phyloP scores from a whole-genome alignment of 805 yeast genomes.

The Blastobotrys parvus region DNA sequence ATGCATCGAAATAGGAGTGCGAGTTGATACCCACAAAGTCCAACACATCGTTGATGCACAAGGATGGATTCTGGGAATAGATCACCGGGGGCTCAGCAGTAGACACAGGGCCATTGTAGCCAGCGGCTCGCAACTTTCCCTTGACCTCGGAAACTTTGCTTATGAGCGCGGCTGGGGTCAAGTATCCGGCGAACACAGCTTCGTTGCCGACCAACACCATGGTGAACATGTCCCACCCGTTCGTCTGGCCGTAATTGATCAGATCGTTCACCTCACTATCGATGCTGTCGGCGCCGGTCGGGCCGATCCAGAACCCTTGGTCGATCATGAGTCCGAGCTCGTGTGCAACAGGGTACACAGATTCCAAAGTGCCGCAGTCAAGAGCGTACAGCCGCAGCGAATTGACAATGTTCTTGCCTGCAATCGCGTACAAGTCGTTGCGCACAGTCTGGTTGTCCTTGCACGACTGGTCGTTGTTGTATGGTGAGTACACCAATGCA shows the following conservation, averaged over 20 bases:
- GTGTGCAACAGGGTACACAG: slow-evolving; percentile 54
- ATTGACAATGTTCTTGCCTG: slow-evolving; percentile 48
- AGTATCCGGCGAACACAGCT: slow-evolving; percentile 59
- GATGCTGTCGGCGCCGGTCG: slow-evolving; percentile 59
- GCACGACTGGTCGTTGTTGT: slow-evolving; percentile 58
- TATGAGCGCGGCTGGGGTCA: slow-evolving; percentile 53
- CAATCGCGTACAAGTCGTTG: slow-evolving; percentile 51
- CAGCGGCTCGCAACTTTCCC: slow-evolving; percentile 49
- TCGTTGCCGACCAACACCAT: slow-evolving; percentile 83
- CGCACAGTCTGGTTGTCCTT: slow-evolving; percentile 47
- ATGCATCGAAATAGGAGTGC: slow-evolving; percentile 69
- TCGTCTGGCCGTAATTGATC: slow-evolving; percentile 41
- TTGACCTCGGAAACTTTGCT: slow-evolving; percentile 59
- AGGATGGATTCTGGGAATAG: slow-evolving; percentile 50
- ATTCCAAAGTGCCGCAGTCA: slow-evolving; percentile 65
- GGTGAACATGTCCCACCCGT: slow-evolving; percentile 69
- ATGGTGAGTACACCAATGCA: slow-evolving; percentile 45
- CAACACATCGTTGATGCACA: slow-evolving; percentile 56
- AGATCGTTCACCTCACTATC: slow-evolving; percentile 49
- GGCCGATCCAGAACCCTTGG: slow-evolving; percentile 80
- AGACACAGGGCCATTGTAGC: slow-evolving; percentile 67
- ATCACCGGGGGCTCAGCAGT: slow-evolving; percentile 88
- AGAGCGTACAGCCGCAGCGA: slow-evolving; percentile 76
- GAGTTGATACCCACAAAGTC: slow-evolving; percentile 84
- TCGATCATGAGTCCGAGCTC: slow-evolving; percentile 60